phyloP scores from a whole-genome alignment of 805 yeast species.

The Lipomyces yamadae region DNA sequence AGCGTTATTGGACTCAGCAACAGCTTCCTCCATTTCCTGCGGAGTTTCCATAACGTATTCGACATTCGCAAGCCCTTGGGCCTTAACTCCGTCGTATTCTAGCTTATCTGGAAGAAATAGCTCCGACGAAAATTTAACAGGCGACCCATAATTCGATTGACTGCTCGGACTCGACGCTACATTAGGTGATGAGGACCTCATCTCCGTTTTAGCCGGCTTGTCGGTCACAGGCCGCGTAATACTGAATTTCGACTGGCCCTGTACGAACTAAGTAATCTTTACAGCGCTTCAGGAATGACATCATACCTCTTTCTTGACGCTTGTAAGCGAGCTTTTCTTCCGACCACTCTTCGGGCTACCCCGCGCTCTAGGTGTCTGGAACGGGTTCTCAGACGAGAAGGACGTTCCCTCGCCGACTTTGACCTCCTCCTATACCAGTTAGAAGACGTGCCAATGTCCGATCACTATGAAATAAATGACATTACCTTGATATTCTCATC shows the following conservation, averaged over 20 bases:
- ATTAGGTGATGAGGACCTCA: neutral
- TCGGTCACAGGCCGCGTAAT: neutral
- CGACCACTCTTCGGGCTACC: neutral
- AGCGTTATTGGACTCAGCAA: slow-evolving; percentile 13
- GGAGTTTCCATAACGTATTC: slow-evolving; percentile 22
- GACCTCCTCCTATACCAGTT: neutral
- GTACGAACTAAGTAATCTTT: neutral
- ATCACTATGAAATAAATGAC: neutral
- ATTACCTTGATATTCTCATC: neutral
- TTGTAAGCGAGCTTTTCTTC: slow-evolving; percentile 9
- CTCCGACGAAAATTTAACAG: slow-evolving; percentile 15
- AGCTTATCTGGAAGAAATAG: slow-evolving; percentile 9
- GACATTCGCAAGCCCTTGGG: neutral
- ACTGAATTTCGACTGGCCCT: neutral
- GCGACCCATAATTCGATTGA: neutral
- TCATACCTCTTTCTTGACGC: neutral
- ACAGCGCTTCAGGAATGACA: neutral
- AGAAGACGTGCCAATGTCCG: neutral
- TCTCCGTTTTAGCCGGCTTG: neutral
- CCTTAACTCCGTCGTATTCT: slow-evolving; percentile 9
- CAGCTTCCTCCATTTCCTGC: slow-evolving; percentile 18
- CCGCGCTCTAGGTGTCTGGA: slow-evolving; percentile 25
- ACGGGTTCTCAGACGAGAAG: slow-evolving; percentile 29
- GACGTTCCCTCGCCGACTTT: slow-evolving; percentile 18
- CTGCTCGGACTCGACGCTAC: neutral